Percentiles rank a stretch among this genome's conserved stretches.
Evolutionary conservation across 345 rosid species (phyloP).

Genomic region (Rhizophora mangle): DNA sequence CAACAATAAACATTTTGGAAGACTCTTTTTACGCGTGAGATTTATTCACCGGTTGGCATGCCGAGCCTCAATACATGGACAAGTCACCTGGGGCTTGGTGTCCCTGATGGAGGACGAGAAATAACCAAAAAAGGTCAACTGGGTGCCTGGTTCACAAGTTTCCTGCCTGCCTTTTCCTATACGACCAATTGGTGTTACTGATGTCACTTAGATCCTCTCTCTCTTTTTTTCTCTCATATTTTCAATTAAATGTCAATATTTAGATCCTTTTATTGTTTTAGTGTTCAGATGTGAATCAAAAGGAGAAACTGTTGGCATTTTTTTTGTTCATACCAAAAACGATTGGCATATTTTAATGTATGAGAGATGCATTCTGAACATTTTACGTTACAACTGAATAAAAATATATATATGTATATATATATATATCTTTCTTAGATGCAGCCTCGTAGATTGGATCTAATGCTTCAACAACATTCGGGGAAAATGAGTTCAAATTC

Average conservation of each 20-base stretch:
- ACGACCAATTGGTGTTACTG: neutral
- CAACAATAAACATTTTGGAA: slow-evolving; percentile 18
- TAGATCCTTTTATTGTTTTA: neutral
- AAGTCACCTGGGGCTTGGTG: neutral
- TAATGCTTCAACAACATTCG: too few relatives aligned
- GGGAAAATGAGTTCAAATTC: too few relatives aligned
- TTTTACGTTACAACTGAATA: neutral
- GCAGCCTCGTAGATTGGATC: too few relatives aligned
- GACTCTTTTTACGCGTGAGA: slow-evolving; percentile 14
- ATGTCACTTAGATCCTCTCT: slow-evolving; percentile 22
- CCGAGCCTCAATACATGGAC: neutral
- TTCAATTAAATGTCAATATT: neutral
- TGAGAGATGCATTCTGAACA: neutral
- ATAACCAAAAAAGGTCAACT: neutral
- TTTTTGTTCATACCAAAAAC: neutral
- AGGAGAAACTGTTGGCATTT: neutral
- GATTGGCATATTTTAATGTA: slow-evolving; percentile 10
- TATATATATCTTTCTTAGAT: too few relatives aligned
- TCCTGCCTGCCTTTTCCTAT: slow-evolving; percentile 15
- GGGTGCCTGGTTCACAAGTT: slow-evolving; percentile 6
- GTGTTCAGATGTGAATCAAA: slow-evolving; percentile 1
- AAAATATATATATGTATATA: neutral
- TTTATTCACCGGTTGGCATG: slow-evolving; percentile 2
- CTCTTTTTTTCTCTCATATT: neutral
- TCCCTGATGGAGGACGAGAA: too few relatives aligned